Evolutionary conservation across 805 yeast genomes (phyloP).

Genomic region (Schizosaccharomyces osmophilus): DNA sequence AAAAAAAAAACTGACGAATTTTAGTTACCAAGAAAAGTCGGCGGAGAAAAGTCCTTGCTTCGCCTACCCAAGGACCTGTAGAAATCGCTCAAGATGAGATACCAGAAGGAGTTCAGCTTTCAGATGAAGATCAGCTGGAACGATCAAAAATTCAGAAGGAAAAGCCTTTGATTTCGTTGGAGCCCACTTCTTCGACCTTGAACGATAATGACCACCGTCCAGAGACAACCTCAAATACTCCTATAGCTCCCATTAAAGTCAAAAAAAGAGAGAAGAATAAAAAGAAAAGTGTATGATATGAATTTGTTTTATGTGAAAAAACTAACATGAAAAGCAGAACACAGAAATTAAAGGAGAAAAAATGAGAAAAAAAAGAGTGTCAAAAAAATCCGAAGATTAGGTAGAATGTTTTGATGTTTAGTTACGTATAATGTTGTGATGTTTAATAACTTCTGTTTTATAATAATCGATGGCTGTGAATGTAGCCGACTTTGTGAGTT

Average conservation of each 20-base stretch:
- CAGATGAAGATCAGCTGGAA: background rate
- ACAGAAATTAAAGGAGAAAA: too few relatives aligned
- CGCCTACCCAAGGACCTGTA: background rate
- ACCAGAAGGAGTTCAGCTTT: background rate
- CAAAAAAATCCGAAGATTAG: too few relatives aligned
- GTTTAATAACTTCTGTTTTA: too few relatives aligned
- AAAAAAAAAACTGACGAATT: background rate
- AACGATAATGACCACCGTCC: too few relatives aligned
- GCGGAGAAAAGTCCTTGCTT: background rate
- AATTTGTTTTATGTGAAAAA: background rate
- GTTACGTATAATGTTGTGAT: too few relatives aligned
- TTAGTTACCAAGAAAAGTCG: background rate
- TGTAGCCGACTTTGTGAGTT: too few relatives aligned
- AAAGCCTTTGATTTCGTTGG: background rate
- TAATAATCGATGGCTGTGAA: too few relatives aligned
- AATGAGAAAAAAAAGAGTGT: too few relatives aligned
- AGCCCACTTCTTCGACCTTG: background rate
- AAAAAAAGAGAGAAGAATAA: background rate
- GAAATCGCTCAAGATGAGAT: background rate
- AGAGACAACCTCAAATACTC: too few relatives aligned
- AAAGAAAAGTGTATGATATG: background rate
- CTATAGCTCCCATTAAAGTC: background rate
- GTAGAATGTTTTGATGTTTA: too few relatives aligned
- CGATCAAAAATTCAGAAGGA: background rate
- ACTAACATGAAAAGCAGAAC: too few relatives aligned